phyloP scores from a whole-genome alignment of 768 basidiomycete genomes.

The Arthromyces matolae region DNA sequence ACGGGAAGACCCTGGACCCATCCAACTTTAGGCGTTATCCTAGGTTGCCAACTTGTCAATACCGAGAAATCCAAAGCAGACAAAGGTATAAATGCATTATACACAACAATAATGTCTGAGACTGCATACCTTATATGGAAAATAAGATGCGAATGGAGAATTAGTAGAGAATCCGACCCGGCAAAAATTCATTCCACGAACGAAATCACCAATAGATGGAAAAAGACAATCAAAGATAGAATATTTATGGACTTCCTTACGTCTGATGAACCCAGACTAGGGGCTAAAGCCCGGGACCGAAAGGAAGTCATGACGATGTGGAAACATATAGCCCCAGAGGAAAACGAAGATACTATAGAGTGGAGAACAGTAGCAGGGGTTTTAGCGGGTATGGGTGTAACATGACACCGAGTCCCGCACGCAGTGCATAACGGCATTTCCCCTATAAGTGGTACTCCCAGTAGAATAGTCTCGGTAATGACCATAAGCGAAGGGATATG shows the following conservation, averaged over 20 bases:
- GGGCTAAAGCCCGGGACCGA: background rate
- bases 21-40: background rate
- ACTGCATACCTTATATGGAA: background rate
- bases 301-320: background rate
- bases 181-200: background rate
- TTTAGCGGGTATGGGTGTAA: background rate
- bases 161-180: background rate
- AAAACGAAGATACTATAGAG: background rate
- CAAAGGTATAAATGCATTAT: background rate
- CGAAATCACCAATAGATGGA: background rate
- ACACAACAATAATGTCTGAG: background rate
- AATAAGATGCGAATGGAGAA: background rate
- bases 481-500: no score
- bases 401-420: background rate
- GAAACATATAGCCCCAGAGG: background rate
- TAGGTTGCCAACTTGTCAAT: background rate
- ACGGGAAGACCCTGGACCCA: background rate
- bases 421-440: background rate
- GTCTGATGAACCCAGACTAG: background rate
- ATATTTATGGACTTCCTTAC: background rate
- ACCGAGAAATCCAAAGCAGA: background rate
- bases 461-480: no score
- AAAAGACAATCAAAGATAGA: background rate
- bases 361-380: background rate
- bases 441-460: no score